phyloP scores from a whole-genome alignment of 352 stramenopile species.

The Aphanomyces euteiches region DNA sequence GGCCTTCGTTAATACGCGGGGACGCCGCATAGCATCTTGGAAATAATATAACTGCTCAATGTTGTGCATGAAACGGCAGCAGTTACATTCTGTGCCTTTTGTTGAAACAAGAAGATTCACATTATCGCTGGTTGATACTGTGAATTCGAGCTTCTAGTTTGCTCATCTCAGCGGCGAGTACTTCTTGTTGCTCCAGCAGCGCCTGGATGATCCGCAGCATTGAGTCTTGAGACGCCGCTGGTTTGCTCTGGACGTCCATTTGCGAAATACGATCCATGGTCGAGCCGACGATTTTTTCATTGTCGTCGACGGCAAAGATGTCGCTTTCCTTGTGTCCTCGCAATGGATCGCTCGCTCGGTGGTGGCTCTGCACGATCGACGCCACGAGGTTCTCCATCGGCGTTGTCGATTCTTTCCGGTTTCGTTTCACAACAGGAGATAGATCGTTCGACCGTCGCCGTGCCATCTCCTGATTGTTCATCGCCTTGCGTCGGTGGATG shows the following conservation, averaged over 20 bases:
- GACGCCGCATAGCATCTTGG: no score
- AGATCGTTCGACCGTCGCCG: conserved; percentile 32
- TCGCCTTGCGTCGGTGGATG: conserved; percentile 47
- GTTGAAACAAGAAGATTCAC: no score
- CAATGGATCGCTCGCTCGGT: not conserved
- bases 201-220: conserved; percentile 9
- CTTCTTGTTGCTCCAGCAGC: conserved; percentile 23
- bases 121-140: no score
- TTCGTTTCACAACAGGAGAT: conserved; percentile 18
- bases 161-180: conserved; percentile 8
- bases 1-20: not conserved
- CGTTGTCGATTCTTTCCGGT: conserved; percentile 25
- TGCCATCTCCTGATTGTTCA: conserved; percentile 4
- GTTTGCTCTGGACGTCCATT: conserved; percentile 17
- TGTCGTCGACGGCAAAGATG: conserved; percentile 1
- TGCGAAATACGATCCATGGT: conserved; percentile 29
- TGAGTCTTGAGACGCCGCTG: not conserved
- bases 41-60: no score
- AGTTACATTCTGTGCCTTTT: no score
- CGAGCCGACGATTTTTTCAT: conserved; percentile 8
- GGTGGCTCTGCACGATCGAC: conserved; percentile 30
- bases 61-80: no score
- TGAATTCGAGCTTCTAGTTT: not conserved
- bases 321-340: not conserved
- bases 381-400: conserved; percentile 56